A percentile compares a stretch with the other conserved stretches of the same genome.
Evolutionary conservation across 139 green algal species (phyloP).

Genomic region (Chlorella sp.): DNA sequence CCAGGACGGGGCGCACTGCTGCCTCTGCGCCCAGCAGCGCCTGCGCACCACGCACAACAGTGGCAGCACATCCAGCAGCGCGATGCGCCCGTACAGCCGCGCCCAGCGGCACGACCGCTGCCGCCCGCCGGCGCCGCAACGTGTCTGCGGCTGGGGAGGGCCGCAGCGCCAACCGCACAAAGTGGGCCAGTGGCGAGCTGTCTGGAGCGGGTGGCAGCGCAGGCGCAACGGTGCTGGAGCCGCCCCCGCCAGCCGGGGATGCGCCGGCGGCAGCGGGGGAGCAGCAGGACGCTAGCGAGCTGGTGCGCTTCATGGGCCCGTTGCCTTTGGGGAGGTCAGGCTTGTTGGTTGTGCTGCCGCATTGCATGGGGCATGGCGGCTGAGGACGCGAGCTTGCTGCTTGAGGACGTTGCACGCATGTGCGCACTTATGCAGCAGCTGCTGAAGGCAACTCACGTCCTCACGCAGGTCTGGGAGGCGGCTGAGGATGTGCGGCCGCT

Average conservation of each 20-base stretch:
- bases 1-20: not conserved
- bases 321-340: no score
- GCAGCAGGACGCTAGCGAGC: slow-evolving; percentile 26
- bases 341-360: no score
- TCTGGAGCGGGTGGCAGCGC: not conserved
- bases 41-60: no score
- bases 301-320: not conserved
- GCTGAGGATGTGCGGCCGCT: slow-evolving; percentile 28
- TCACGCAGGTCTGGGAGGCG: slow-evolving; percentile 20
- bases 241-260: not conserved
- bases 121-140: not conserved
- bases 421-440: no score
- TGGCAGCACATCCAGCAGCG: not conserved
- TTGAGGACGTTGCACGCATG: no score
- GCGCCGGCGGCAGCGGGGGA: not conserved
- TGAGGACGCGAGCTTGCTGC: no score
- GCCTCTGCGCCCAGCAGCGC: not conserved
- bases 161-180: slow-evolving; percentile 71
- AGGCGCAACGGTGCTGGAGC: not conserved
- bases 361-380: no score
- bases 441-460: no score
- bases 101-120: not conserved
- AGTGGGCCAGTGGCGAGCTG: slow-evolving; percentile 53
- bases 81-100: not conserved
- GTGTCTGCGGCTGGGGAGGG: slow-evolving; percentile 53